Percentiles rank a stretch among this genome's conserved stretches.
Conservation (phyloP, 306 rosid genomes). For the Trifolium subterraneum region DNA sequence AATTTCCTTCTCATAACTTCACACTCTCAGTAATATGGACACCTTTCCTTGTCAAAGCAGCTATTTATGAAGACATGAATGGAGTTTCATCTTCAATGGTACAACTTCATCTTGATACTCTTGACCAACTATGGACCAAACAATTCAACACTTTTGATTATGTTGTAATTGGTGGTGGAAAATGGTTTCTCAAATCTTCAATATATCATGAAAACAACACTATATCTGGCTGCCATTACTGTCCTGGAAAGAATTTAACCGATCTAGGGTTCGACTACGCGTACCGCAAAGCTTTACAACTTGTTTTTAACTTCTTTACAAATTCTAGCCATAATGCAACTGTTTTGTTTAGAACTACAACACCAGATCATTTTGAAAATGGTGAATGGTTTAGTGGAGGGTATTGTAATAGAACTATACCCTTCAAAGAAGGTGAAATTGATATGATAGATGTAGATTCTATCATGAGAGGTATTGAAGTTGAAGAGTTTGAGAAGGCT, state of each 20-base stretch:
- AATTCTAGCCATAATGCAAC: conserved; percentile 51
- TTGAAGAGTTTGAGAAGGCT: conserved; percentile 68
- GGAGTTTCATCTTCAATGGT: conserved; percentile 75
- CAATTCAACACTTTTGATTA: conserved; percentile 57
- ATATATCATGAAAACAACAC: conserved; percentile 69
- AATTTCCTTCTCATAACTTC: conserved; percentile 74
- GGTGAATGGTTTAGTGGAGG: conserved; percentile 98
- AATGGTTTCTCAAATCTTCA: conserved; percentile 86
- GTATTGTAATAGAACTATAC: conserved; percentile 76
- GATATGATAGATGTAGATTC: conserved; percentile 55
- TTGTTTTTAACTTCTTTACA: conserved; percentile 54
- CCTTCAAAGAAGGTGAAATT: conserved; percentile 70
- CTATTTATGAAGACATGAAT: conserved; percentile 66
- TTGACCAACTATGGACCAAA: conserved; percentile 64
- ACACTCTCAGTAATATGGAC: conserved; percentile 86
- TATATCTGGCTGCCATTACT: conserved; percentile 69
- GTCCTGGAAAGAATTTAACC: conserved; percentile 71
- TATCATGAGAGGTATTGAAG: conserved; percentile 68
- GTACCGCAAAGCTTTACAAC: conserved; percentile 59
- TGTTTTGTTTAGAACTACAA: conserved; percentile 75
- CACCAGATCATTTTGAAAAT: conserved; percentile 89
- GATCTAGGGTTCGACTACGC: conserved; percentile 72
- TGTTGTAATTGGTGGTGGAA: conserved; percentile 70
- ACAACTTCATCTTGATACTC: conserved; percentile 71
- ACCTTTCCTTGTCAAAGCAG: conserved; percentile 82